A percentile compares a stretch with the other conserved stretches of the same genome.
Evolutionary conservation across 306 rosid species (phyloP).

Genomic region (Inga oerstediana): DNA sequence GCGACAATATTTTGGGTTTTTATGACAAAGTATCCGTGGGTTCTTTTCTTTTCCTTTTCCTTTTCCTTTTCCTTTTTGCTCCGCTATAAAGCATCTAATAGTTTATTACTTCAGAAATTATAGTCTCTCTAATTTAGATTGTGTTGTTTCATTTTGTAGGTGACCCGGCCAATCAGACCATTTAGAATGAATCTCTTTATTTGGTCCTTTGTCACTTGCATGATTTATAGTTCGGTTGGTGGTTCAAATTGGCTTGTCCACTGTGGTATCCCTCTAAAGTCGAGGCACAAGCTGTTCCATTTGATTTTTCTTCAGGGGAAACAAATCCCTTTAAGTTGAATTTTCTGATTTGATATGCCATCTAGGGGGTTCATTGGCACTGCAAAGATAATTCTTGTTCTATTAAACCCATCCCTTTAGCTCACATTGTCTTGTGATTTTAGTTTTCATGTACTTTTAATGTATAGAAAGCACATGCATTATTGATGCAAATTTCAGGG

Average conservation of each 20-base stretch:
- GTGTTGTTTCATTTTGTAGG: constrained; percentile 32
- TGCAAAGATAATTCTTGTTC: neutral
- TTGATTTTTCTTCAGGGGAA: neutral
- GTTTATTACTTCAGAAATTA: neutral
- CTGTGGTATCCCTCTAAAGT: neutral
- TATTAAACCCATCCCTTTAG: neutral
- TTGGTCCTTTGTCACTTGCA: constrained; percentile 5
- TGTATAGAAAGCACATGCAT: neutral
- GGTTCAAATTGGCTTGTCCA: constrained; percentile 10
- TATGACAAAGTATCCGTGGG: neutral
- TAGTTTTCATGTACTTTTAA: neutral
- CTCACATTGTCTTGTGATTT: neutral
- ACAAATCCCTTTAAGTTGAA: constrained; percentile 16
- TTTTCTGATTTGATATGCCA: neutral
- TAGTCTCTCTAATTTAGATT: neutral
- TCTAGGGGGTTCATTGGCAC: neutral
- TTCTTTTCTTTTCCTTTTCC: neutral
- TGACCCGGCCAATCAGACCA: constrained; percentile 23
- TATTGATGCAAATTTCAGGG: neutral
- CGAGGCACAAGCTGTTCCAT: neutral
- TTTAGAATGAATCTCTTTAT: constrained; percentile 1
- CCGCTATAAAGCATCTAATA: neutral
- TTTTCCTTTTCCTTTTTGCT: neutral
- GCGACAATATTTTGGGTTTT: constrained; percentile 30
- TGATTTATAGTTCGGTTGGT: neutral